Percentiles rank a stretch among this genome's conserved stretches.
Conservation (phyloP, 805 yeast species). For the Kregervanrija pseudodelftensis region DNA sequence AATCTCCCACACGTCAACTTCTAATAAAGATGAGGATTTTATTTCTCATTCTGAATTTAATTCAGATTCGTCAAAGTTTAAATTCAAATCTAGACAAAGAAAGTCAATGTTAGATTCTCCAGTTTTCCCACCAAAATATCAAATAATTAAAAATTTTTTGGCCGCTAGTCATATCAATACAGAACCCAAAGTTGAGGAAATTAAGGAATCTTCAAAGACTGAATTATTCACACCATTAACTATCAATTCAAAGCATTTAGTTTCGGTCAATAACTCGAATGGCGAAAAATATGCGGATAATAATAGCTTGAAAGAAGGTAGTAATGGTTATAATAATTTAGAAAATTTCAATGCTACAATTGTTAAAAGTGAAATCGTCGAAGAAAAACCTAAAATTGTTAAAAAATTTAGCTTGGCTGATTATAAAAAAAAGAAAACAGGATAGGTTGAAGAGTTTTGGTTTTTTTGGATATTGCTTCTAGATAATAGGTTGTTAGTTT, state of each 20-base stretch:
- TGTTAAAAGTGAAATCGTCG: not conserved
- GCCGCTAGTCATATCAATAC: not conserved
- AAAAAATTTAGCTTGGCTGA: conserved; percentile 72
- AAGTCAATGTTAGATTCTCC: conserved; percentile 13
- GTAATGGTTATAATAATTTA: not conserved
- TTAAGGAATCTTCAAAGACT: not conserved
- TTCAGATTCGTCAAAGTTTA: too few species aligned
- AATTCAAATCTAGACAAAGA: too few species aligned
- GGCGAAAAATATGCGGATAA: too few species aligned
- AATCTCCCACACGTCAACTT: too few species aligned
- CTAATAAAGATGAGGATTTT: too few species aligned
- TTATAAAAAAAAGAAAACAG: conserved; percentile 44
- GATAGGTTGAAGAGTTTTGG: conserved; percentile 1
- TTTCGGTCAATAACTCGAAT: too few species aligned
- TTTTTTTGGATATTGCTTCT: too few species aligned
- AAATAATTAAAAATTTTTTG: conserved; percentile 14
- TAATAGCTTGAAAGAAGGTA: too few species aligned
- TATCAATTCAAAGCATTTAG: not conserved
- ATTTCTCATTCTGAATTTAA: too few species aligned
- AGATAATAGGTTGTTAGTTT: too few species aligned
- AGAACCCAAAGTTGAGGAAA: too few species aligned
- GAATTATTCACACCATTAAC: conserved; percentile 3
- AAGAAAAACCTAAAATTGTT: conserved; percentile 30
- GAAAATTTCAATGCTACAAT: not conserved
- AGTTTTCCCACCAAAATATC: conserved; percentile 17